Percentiles rank a stretch among this genome's conserved stretches.
These are phyloP conservation scores for Eucalyptus curtisii DNA, from an alignment of 345 rosid genomes.

Conservation along the genomic window DNA sequence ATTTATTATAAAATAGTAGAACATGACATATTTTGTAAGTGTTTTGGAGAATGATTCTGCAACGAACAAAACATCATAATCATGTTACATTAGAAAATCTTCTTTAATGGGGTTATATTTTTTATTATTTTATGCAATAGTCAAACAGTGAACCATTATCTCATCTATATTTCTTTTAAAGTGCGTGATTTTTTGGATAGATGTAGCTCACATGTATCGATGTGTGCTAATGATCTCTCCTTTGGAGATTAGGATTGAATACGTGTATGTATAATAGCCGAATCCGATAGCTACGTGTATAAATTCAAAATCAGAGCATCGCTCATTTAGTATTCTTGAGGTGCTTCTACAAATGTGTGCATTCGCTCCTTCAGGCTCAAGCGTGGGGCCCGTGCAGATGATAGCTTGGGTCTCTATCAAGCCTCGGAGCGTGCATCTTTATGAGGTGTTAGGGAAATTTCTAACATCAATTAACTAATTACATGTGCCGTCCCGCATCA, in stretches of 20 bases:
- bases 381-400: neutral
- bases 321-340: neutral
- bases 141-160: neutral
- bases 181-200: neutral
- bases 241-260: neutral
- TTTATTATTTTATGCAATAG: neutral
- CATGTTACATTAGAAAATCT: neutral
- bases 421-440: neutral
- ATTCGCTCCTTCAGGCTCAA: neutral
- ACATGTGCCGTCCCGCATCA: neutral
- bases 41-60: accelerated
- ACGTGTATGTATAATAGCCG: accelerated
- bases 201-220: neutral
- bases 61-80: neutral
- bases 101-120: neutral
- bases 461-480: neutral
- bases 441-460: neutral
- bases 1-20: neutral
- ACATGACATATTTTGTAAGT: too few relatives aligned
- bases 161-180: neutral
- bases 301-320: neutral
- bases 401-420: neutral
- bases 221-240: neutral
- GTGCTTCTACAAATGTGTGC: too few relatives aligned
- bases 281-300: neutral